These are phyloP conservation scores for Torrubiella hemipterigena DNA, from an alignment of 2,329 filamentous ascomycete species.

Conservation along the genomic window DNA sequence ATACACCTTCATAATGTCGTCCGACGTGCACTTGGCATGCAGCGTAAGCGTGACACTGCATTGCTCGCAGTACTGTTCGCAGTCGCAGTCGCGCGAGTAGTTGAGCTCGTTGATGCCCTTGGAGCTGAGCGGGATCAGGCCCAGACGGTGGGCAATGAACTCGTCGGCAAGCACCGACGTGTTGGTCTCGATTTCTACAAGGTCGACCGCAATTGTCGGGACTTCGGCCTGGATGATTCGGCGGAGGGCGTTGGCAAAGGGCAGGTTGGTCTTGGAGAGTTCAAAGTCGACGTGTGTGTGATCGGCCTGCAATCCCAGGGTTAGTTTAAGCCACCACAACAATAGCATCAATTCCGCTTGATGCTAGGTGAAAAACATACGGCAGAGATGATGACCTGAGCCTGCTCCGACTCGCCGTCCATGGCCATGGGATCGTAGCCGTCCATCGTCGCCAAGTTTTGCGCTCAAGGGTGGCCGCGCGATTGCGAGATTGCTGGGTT, in stretches of 20 bases:
- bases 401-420: conserved; percentile 44
- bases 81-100: conserved; percentile 91
- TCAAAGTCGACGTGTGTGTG: conserved; percentile 79
- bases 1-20: conserved; percentile 88
- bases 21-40: conserved; percentile 72
- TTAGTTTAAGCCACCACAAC: conserved; percentile 6
- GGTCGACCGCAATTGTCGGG: conserved; percentile 85
- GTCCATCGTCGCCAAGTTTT: conserved; percentile 19
- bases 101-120: conserved; percentile 72
- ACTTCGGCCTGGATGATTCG: conserved; percentile 89
- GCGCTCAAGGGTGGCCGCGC: conserved; percentile 3
- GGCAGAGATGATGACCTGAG: conserved; percentile 48
- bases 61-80: conserved; percentile 85
- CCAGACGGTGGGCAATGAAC: conserved; percentile 85
- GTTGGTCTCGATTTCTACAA: conserved; percentile 87
- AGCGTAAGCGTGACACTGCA: conserved; percentile 80
- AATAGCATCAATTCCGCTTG: no score
- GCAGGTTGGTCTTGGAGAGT: conserved; percentile 76
- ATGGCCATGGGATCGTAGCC: conserved; percentile 47
- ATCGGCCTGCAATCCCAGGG: conserved; percentile 49
- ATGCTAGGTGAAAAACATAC: no score
- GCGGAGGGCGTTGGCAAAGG: conserved; percentile 86
- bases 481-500: neutral
- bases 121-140: conserved; percentile 77
- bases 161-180: conserved; percentile 95